These are phyloP conservation scores for Aspergillus caelatus DNA, from an alignment of 2,329 filamentous ascomycete genomes.

Conservation along the genomic window DNA sequence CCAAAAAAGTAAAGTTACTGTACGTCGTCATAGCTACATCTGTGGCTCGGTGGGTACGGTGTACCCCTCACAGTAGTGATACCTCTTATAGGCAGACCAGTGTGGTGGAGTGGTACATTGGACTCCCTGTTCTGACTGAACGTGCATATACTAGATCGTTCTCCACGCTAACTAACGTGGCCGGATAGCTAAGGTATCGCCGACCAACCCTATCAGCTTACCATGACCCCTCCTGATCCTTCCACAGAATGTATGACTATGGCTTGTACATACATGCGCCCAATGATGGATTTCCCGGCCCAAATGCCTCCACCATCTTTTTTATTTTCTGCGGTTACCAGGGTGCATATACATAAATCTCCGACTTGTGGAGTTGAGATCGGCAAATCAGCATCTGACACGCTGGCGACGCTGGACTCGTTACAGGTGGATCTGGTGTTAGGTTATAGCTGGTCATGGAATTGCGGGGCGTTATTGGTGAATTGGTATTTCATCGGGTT, in stretches of 20 bases:
- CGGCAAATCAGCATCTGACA: constrained; percentile 23
- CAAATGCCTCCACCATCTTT: constrained; percentile 1
- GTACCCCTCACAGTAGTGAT: background rate
- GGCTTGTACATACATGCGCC: background rate
- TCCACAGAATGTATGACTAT: background rate
- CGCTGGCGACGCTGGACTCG: constrained; percentile 5
- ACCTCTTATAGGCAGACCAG: background rate
- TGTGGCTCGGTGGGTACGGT: background rate
- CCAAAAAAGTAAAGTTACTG: background rate
- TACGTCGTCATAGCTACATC: constrained; percentile 1
- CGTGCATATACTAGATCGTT: background rate
- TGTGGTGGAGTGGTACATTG: background rate
- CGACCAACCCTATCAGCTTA: background rate
- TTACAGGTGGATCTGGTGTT: background rate
- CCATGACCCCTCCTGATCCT: background rate
- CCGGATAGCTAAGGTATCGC: background rate
- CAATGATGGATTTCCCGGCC: constrained; percentile 2
- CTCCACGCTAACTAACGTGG: constrained; percentile 2
- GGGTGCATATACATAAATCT: constrained; percentile 4
- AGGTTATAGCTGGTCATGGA: background rate
- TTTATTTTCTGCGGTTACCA: background rate
- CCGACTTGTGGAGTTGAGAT: background rate
- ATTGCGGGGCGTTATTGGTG: background rate
- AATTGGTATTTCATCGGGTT: background rate
- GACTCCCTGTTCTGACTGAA: background rate